Evolutionary conservation across 1,284 basidiomycete species (phyloP), one percentile per base, ranked within the genome.

Genomic region (Ustilago bromivora): DNA sequence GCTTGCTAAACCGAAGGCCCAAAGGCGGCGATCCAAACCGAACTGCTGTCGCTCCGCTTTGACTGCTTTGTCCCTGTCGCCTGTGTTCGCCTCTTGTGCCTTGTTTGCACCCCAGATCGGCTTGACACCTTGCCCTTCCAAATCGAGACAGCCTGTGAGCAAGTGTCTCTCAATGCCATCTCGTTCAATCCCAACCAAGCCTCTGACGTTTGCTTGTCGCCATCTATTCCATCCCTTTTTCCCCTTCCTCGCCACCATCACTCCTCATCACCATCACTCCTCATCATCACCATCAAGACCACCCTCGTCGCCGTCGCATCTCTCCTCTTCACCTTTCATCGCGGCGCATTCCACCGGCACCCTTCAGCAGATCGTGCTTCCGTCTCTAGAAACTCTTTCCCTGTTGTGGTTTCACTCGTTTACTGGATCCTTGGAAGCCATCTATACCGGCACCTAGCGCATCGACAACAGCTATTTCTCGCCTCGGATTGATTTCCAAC

Each of bases 71-170:
- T 28, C 15, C 8, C 7, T 41, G 43, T 46, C 43, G 7, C 19
- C 43, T n/a, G 32, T 38, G 23, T 41, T 35, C n/a, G 23, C 23
- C 32, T 31, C n/a, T 31, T 32, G n/a, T 17, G 31, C 46, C 59
- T 56, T 17, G 31, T 35, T 52, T 56, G 43, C 54, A 63, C 54
- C 61, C 61, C 61, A 51, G 53, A 63, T 51, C 61, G 23, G n/a
- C 54, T 63, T 38, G 53, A 34, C 61, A 36, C 32, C 23, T 56
- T 3, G 17, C 23, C 15, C 28, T 54, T 60, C 58, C 46, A n/a
- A 31, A 35, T 59, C 40, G 43, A 47, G 57, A 31, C 7, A 31
- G 31, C 9, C 4, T 6, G 55, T 23, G 55, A 19, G 19, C 15
- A 28, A 51, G n/a, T 19, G 9, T 15, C 38, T 47, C 40, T 53